A percentile compares a stretch with the other conserved stretches of the same genome.
Evolutionary conservation across 2,329 filamentous ascomycete species (phyloP).

Genomic region (Blastomyces silverae): DNA sequence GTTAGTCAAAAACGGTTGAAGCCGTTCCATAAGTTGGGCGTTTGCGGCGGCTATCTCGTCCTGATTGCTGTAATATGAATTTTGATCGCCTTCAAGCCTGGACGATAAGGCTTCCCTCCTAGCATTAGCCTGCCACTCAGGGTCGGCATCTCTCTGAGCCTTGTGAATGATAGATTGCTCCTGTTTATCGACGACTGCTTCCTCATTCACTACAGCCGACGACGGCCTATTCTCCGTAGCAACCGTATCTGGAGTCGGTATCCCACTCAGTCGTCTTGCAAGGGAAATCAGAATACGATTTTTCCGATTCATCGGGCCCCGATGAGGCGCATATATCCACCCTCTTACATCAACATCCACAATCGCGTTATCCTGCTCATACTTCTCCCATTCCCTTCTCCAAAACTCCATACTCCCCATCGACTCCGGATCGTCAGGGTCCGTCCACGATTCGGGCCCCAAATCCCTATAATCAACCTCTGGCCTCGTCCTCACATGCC

Average conservation of each 20-base stretch:
- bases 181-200: conserved; percentile 64
- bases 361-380: conserved; percentile 74
- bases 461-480: conserved; percentile 21
- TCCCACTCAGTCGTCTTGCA: conserved; percentile 78
- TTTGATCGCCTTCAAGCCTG: conserved; percentile 41
- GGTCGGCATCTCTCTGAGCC: conserved; percentile 64
- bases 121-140: conserved; percentile 49
- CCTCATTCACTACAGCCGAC: conserved; percentile 47
- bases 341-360: conserved; percentile 93
- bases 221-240: conserved; percentile 39
- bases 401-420: conserved; percentile 65
- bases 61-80: conserved; percentile 54
- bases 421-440: conserved; percentile 39
- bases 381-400: conserved; percentile 68
- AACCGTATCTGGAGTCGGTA: conserved; percentile 57
- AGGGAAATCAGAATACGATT: conserved; percentile 82
- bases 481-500: conserved; percentile 51
- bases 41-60: conserved; percentile 75
- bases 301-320: conserved; percentile 75
- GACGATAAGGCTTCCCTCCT: conserved; percentile 26
- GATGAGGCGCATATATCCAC: conserved; percentile 86
- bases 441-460: conserved; percentile 41
- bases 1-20: conserved; percentile 84
- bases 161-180: conserved; percentile 67
- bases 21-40: conserved; percentile 74